Evolutionary conservation across 2,329 filamentous ascomycete genomes (phyloP).

Genomic region (Talaromyces rugulosus): DNA sequence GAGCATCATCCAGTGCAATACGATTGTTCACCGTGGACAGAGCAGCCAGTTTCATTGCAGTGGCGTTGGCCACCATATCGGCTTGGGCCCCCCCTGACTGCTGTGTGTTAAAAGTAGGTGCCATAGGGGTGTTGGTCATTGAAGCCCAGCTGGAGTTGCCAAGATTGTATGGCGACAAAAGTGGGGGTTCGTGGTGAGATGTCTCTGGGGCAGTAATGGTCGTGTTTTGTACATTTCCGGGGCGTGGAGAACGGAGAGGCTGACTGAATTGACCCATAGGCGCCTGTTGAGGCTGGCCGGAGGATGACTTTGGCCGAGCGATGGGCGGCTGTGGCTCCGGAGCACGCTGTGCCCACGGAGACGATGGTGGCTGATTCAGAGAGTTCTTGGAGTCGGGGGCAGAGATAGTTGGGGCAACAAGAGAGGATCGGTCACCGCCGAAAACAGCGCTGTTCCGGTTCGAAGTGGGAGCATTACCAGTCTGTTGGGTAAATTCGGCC

Average conservation of each 20-base stretch:
- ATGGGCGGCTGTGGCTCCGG: slow-evolving; percentile 49
- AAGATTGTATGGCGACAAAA: slow-evolving; percentile 75
- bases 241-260: slow-evolving; percentile 77
- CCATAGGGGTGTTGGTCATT: slow-evolving; percentile 97
- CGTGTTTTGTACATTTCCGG: slow-evolving; percentile 75
- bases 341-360: slow-evolving; percentile 68
- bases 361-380: slow-evolving; percentile 63
- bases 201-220: slow-evolving; percentile 71
- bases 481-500: slow-evolving; percentile 94
- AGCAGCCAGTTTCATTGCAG: slow-evolving; percentile 96
- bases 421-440: slow-evolving; percentile 65
- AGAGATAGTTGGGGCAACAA: slow-evolving; percentile 71
- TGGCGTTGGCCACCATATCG: slow-evolving; percentile 98
- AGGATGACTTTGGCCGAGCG: slow-evolving; percentile 71
- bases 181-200: slow-evolving; percentile 63
- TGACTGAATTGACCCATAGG: slow-evolving; percentile 94
- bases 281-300: slow-evolving; percentile 53
- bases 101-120: slow-evolving; percentile 68
- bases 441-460: slow-evolving; percentile 86
- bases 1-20: slow-evolving; percentile 92
- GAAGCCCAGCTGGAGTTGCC: slow-evolving; percentile 95
- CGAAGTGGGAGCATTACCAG: slow-evolving; percentile 80
- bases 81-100: slow-evolving; percentile 64
- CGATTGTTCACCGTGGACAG: slow-evolving; percentile 97
- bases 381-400: slow-evolving; percentile 62